Conservation (phyloP, 352 stramenopile species). For the Globisporangium abappressorium region DNA sequence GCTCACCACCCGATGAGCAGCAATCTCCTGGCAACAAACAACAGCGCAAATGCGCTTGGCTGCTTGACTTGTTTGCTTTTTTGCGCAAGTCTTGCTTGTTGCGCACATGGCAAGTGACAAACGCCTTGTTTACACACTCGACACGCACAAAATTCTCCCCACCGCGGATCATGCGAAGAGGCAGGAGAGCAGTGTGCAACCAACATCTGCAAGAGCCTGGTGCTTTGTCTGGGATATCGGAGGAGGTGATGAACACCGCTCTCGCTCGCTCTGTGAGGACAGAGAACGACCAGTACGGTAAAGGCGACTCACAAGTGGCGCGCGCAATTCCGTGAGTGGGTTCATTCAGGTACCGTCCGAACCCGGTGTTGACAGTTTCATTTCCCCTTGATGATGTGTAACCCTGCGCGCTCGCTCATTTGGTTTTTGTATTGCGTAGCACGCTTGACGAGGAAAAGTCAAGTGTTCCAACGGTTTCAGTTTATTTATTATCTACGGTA, state of each 20-base stretch:
- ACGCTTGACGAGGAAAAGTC: background rate
- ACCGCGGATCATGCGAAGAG: background rate
- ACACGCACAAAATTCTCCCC: background rate
- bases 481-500: background rate
- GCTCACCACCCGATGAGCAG: background rate
- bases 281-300: background rate
- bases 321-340: background rate
- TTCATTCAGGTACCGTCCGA: background rate
- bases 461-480: background rate
- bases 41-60: background rate
- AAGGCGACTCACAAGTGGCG: background rate
- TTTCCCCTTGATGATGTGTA: background rate
- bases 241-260: background rate
- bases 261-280: background rate
- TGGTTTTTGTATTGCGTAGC: background rate
- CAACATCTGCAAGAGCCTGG: no score
- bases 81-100: background rate
- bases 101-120: background rate
- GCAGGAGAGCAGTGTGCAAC: background rate
- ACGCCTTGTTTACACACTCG: background rate
- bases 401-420: background rate
- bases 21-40: background rate
- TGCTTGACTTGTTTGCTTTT: background rate
- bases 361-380: background rate
- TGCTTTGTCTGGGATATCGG: background rate